Percentiles rank a stretch among this genome's conserved stretches.
phyloP scores from a whole-genome alignment of 2,329 filamentous ascomycete genomes.

The Aureobasidium sp. region DNA sequence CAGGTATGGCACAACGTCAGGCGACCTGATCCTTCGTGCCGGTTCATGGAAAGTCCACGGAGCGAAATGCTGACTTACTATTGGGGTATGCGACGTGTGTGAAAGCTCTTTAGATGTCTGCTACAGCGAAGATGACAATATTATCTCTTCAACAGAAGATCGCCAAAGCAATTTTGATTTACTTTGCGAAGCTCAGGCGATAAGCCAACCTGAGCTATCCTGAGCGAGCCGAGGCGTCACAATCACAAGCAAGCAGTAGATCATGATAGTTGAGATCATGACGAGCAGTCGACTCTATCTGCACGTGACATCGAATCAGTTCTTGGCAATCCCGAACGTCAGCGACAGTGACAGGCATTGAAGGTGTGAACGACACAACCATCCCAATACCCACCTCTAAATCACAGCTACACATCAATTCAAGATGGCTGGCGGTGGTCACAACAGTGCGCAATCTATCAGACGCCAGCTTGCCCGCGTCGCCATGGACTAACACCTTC shows the following conservation, averaged over 20 bases:
- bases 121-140: background rate
- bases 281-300: background rate
- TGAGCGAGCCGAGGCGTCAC: background rate
- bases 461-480: background rate
- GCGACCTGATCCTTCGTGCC: background rate
- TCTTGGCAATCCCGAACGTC: constrained; percentile 4
- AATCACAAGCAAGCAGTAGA: background rate
- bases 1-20: background rate
- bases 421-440: constrained; percentile 25
- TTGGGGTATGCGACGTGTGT: background rate
- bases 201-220: background rate
- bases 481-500: constrained; percentile 14
- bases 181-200: background rate
- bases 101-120: background rate
- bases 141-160: background rate
- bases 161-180: background rate
- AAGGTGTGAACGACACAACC: background rate
- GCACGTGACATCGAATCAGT: background rate
- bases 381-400: background rate
- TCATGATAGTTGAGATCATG: background rate
- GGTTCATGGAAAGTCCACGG: background rate
- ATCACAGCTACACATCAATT: constrained; percentile 5
- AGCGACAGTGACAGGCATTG: background rate
- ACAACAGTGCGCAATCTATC: constrained; percentile 23
- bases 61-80: background rate